Evolutionary conservation across 257 asterid species (phyloP), one percentile per base, ranked within the genome.

Genomic region (Salvia hispanica): DNA sequence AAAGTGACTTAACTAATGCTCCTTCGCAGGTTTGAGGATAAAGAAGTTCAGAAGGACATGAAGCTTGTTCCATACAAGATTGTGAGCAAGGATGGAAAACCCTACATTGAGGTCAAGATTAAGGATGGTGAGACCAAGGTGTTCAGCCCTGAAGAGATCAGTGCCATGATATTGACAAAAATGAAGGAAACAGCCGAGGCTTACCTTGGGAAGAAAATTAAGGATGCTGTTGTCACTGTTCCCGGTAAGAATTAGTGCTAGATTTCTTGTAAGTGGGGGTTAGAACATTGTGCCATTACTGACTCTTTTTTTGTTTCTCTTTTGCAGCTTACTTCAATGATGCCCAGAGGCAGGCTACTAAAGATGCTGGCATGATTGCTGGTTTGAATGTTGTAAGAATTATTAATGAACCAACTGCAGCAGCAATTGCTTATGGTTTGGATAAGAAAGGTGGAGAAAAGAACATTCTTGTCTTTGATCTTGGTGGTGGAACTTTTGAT

Each of bases 401-500:
- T 60, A 92, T 92, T 48, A 92, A 90, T 9, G 98, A 90, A 74
- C 97, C 98, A 47, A 90, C 97, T 14, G 97, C 98, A 1, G 98
- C 98, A 55, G 98, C 98, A 64, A 88, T 92, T 54, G 98, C 98
- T 15, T 90, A 92, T 54, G 96, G 97, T 56, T 81, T 92, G 82
- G 97, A 93, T 77, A 88, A 93, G 87, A 93, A 86, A 58, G 96
- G 90, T 40, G 93, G 94, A 62, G 98, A 93, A 74, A 90, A 93
- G 84, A 93, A 90, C 78, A 85, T 93, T 62, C 98, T 92, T 34
- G 97, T 90, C 46, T 92, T 92, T 77, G 97, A 92, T 62, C 97
- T 92, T 76, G 98, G 98, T 79, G 98, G 98, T 78, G 98, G 97
- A 52, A 92, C 97, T 40, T 93, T 93, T 21, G 98, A 93, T 82